phyloP scores from a whole-genome alignment of 139 green algal genomes.

The Volvox africanus region DNA sequence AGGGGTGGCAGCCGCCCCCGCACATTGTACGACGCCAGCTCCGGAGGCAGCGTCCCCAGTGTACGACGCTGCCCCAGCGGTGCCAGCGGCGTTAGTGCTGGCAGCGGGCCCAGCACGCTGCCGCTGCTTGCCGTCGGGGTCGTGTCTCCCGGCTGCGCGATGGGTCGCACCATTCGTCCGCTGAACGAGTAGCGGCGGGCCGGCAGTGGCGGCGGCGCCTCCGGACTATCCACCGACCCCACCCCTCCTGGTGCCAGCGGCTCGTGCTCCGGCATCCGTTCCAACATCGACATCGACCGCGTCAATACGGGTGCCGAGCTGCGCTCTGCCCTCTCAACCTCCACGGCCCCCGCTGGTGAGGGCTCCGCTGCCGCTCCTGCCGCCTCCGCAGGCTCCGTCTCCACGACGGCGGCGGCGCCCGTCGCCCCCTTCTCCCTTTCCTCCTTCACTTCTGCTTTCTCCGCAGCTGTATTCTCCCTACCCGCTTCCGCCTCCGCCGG shows the following conservation, averaged over 20 bases:
- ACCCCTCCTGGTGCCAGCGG: not conserved
- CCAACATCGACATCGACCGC: conserved; percentile 14
- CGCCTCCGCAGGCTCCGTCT: not conserved
- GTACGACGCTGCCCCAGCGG: conserved; percentile 12
- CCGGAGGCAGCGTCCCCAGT: not conserved
- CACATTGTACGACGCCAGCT: not conserved
- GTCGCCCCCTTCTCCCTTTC: not conserved
- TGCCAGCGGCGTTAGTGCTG: not conserved
- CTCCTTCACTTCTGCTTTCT: too few relatives aligned
- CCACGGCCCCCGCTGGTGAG: not conserved
- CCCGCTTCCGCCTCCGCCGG: not conserved
- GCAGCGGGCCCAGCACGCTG: not conserved
- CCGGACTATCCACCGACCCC: too few relatives aligned
- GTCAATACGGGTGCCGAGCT: not conserved
- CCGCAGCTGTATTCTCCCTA: not conserved
- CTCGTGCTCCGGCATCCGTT: not conserved
- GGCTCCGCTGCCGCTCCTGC: not conserved
- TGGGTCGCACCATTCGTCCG: not conserved
- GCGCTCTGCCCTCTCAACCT: not conserved
- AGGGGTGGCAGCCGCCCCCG: not conserved
- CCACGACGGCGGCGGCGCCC: not conserved
- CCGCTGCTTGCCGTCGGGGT: not conserved
- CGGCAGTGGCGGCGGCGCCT: not conserved
- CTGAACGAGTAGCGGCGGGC: not conserved
- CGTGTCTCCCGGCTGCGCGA: not conserved